phyloP scores from a whole-genome alignment of 805 yeast species.

The Teunomyces tritomae region DNA sequence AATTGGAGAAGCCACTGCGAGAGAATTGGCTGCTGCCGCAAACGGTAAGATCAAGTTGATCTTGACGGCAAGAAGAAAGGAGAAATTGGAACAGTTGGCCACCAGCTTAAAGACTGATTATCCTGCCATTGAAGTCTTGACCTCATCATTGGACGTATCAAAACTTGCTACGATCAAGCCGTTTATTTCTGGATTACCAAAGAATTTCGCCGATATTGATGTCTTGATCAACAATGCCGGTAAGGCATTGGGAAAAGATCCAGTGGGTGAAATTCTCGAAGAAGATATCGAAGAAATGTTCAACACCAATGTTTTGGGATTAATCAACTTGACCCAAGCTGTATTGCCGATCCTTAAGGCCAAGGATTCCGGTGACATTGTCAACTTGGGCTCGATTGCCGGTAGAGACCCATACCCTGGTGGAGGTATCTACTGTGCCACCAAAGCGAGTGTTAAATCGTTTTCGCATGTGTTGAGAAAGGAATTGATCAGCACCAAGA shows the following conservation, averaged over 20 bases:
- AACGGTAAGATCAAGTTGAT: conserved; percentile 68
- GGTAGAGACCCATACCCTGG: conserved; percentile 80
- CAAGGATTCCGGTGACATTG: conserved; percentile 70
- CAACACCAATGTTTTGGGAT: conserved; percentile 83
- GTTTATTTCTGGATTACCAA: conserved; percentile 54
- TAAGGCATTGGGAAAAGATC: conserved; percentile 72
- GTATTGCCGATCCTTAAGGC: conserved; percentile 68
- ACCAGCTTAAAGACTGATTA: conserved; percentile 45
- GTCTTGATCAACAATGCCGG: conserved; percentile 74
- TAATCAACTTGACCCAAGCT: conserved; percentile 80
- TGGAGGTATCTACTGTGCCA: conserved; percentile 75
- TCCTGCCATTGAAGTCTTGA: conserved; percentile 56
- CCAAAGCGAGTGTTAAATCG: conserved; percentile 70
- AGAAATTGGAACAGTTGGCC: conserved; percentile 52
- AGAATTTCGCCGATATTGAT: conserved; percentile 61
- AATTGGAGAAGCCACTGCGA: conserved; percentile 90
- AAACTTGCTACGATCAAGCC: conserved; percentile 41
- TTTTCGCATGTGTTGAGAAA: conserved; percentile 71
- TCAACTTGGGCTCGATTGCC: conserved; percentile 74
- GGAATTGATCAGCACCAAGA: conserved; percentile 67
- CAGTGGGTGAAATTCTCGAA: conserved; percentile 65
- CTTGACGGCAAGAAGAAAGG: conserved; percentile 75
- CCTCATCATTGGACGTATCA: conserved; percentile 48
- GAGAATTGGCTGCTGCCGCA: conserved; percentile 76
- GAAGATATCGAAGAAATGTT: conserved; percentile 73